Base-by-base conservation (phyloP, 805 yeast species). In the Nakazawaea populi region DNA sequence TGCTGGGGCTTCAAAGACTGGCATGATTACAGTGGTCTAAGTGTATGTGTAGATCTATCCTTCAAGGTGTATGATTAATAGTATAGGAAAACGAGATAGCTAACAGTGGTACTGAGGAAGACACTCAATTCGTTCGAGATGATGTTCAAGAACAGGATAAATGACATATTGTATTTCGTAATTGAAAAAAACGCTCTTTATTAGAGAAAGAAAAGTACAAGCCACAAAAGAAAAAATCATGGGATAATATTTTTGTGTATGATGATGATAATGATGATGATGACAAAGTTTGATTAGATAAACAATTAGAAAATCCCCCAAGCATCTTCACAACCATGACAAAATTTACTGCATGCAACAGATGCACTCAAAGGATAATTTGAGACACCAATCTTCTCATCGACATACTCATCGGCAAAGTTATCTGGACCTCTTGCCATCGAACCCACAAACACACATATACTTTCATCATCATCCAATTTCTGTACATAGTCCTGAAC, bases 351-450 rank as follows among this genome's bases (percentile, higher is more conserved):
- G 69, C 98, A 94, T 5, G 99, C 98, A 51, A 94, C 97, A 10
- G 97, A 90, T 3, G 99, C 99, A 49, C 96, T 87, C 55, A 94
- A 77, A 48, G 99, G 96, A 68, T 91, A 94, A 62, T 92, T 90
- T 36, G 97, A 89, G 52, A 94, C 83, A 60, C 97, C 97, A 53
- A 94, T 86, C 64, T 92, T 94, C 69, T 94, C 98, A 67, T 94
- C 98, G 42, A 92, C 96, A 63, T 69, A 92, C 68, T 91, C 98
- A 68, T 94, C 99, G 28, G 99, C 99, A 69, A 94, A 94, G 60
- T 83, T 90, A 70, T 94, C 99, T 66, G 86, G 87, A 63, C 99
- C 99, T 68, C 97, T 84, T 24, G 99, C 99, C 97, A 94, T 94
- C 44, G 99, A 96, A 65, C 99, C 99, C 44, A 94, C 97, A 69